A percentile compares a stretch with the other conserved stretches of the same genome.
Conservation (phyloP, 192 early-diverging fungal genomes). For the Backusella luteola region DNA sequence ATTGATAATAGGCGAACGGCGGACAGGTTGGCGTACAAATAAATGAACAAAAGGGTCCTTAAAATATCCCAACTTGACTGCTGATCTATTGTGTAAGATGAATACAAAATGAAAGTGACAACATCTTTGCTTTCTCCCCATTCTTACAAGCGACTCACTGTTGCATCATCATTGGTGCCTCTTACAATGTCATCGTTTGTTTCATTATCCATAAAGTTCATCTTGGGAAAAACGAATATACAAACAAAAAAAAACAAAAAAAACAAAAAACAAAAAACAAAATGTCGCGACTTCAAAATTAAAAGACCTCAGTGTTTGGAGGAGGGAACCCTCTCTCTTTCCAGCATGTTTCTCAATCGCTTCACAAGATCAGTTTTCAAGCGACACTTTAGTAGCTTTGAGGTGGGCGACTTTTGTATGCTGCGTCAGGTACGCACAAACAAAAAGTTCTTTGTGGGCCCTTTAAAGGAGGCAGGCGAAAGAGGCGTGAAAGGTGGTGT, state of each 20-base stretch:
- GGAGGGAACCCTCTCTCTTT: neutral
- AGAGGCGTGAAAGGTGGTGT: constrained; percentile 17
- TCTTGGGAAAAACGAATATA: neutral
- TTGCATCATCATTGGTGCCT: constrained; percentile 92
- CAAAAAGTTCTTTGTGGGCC: constrained; percentile 38
- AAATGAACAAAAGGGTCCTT: constrained; percentile 76
- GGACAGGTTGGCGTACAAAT: constrained; percentile 73
- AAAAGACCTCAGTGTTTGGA: neutral
- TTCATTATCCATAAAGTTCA: constrained; percentile 6
- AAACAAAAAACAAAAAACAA: neutral
- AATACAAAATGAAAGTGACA: neutral
- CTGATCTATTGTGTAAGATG: constrained; percentile 57
- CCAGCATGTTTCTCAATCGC: neutral
- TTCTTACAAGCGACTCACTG: constrained; percentile 75
- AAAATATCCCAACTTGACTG: constrained; percentile 79
- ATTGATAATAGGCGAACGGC: constrained; percentile 91
- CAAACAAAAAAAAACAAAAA: neutral
- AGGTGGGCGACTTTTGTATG: constrained; percentile 32
- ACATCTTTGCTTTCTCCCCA: neutral
- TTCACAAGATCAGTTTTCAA: neutral
- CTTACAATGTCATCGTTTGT: constrained; percentile 64
- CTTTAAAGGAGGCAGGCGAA: constrained; percentile 26
- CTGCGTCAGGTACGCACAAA: constrained; percentile 28
- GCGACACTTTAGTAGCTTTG: constrained; percentile 12
- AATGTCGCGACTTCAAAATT: neutral